Conservation (phyloP, 495 filamentous ascomycete genomes). For the Hypomontagnella submonticulosa region DNA sequence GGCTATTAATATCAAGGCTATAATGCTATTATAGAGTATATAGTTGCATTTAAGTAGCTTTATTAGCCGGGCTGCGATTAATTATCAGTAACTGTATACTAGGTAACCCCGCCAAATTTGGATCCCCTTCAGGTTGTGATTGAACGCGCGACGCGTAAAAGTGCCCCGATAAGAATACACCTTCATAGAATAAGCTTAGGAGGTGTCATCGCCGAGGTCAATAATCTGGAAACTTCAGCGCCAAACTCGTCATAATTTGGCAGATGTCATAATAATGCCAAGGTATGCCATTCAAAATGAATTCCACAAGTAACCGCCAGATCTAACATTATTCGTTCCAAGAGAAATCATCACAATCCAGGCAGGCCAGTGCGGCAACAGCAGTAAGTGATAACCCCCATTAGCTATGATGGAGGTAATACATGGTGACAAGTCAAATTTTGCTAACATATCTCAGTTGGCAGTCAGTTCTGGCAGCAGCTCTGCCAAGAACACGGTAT, state of each 20-base stretch:
- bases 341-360: conserved; percentile 91
- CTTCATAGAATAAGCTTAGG: conserved; percentile 2
- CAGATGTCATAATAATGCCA: conserved; percentile 60
- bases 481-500: conserved; percentile 98
- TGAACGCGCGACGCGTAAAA: conserved; percentile 41
- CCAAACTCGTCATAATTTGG: neutral
- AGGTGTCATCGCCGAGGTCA: neutral
- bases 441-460: conserved; percentile 64
- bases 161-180: conserved; percentile 15
- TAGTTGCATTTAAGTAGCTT: neutral
- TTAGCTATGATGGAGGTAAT: neutral
- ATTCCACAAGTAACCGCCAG: neutral
- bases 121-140: too few species aligned
- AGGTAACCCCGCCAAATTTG: conserved; percentile 16
- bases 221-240: conserved; percentile 12
- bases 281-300: conserved; percentile 49
- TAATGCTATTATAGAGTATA: neutral
- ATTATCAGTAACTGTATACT: conserved; percentile 1
- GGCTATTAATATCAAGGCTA: neutral
- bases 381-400: conserved; percentile 72
- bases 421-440: neutral
- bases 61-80: too few species aligned
- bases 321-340: too few species aligned
- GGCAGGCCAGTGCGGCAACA: conserved; percentile 99
- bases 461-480: conserved; percentile 96